These are phyloP conservation scores for Oemleria cerasiformis DNA, from an alignment of 306 rosid species.

Conservation along the genomic window DNA sequence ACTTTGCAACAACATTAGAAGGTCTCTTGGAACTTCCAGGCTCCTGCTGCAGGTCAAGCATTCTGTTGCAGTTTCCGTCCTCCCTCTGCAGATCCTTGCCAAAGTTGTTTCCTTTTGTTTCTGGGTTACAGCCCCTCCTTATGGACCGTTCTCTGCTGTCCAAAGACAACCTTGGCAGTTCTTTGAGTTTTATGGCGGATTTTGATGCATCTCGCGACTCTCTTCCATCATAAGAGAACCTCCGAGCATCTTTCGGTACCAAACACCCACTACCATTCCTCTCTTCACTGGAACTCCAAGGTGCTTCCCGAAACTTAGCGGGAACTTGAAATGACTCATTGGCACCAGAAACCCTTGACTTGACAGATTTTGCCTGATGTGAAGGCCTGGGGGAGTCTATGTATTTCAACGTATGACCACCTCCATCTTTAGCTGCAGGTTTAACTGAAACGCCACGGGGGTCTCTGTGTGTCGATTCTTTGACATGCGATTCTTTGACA, in stretches of 20 bases:
- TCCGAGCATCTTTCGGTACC: slow-evolving; percentile 32
- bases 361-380: slow-evolving; percentile 32
- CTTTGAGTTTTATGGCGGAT: slow-evolving; percentile 54
- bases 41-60: slow-evolving; percentile 41
- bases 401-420: slow-evolving; percentile 43
- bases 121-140: slow-evolving; percentile 38
- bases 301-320: slow-evolving; percentile 42
- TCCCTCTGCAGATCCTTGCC: slow-evolving; percentile 43
- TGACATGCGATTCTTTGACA: slow-evolving; percentile 51
- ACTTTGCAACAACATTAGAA: slow-evolving; percentile 65
- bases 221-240: slow-evolving; percentile 81
- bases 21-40: slow-evolving; percentile 51
- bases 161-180: slow-evolving; percentile 82
- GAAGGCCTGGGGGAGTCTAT: slow-evolving; percentile 84
- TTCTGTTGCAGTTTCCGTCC: slow-evolving; percentile 24
- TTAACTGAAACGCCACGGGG: slow-evolving; percentile 49
- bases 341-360: slow-evolving; percentile 29
- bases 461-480: slow-evolving; percentile 55
- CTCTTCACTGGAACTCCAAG: slow-evolving; percentile 39
- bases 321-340: slow-evolving; percentile 44
- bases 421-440: slow-evolving; percentile 44
- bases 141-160: slow-evolving; percentile 67
- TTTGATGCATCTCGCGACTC: slow-evolving; percentile 47
- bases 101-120: slow-evolving; percentile 40
- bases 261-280: slow-evolving; percentile 13